Conservation (phyloP, 1,284 basidiomycete genomes). For the Mycena citricolor region DNA sequence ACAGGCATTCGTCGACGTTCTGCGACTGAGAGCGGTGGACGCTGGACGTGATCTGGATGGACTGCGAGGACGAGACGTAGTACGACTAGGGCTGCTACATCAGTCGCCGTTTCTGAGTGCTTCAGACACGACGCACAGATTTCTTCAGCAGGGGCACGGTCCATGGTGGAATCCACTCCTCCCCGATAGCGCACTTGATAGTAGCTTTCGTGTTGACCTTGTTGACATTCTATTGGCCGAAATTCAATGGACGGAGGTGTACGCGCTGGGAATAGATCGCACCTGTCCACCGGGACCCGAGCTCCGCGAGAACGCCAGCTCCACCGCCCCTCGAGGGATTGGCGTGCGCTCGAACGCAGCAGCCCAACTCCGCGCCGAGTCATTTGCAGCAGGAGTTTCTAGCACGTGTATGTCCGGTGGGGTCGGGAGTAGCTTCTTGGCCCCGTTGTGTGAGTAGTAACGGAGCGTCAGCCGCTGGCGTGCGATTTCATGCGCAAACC, state of each 20-base stretch:
- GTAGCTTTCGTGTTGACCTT: conserved; percentile 80
- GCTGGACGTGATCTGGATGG: conserved; percentile 66
- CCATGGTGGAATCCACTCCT: conserved; percentile 72
- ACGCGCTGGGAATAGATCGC: conserved; percentile 45
- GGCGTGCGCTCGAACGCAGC: conserved; percentile 40
- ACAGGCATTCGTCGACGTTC: conserved; percentile 69
- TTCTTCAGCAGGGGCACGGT: conserved; percentile 47
- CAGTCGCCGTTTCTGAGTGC: background rate
- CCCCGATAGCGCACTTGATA: conserved; percentile 52
- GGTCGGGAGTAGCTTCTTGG: conserved; percentile 26
- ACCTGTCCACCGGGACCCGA: conserved; percentile 82
- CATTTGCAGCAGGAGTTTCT: conserved; percentile 39
- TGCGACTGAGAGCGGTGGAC: conserved; percentile 70
- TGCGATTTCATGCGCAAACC: background rate
- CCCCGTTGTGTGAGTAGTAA: conserved; percentile 22
- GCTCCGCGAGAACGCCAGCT: conserved; percentile 67
- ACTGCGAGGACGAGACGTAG: conserved; percentile 64
- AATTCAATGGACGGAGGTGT: conserved; percentile 30
- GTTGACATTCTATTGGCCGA: conserved; percentile 65
- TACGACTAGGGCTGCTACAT: conserved; percentile 55
- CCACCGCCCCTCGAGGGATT: conserved; percentile 52
- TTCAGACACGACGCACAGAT: conserved; percentile 42
- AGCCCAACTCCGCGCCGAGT: conserved; percentile 53
- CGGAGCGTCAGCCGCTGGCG: too few species aligned
- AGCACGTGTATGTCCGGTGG: conserved; percentile 38